Evolutionary conservation across 805 yeast genomes (phyloP), one percentile per base, ranked within the genome.

Genomic region (Candida morakotiae): DNA sequence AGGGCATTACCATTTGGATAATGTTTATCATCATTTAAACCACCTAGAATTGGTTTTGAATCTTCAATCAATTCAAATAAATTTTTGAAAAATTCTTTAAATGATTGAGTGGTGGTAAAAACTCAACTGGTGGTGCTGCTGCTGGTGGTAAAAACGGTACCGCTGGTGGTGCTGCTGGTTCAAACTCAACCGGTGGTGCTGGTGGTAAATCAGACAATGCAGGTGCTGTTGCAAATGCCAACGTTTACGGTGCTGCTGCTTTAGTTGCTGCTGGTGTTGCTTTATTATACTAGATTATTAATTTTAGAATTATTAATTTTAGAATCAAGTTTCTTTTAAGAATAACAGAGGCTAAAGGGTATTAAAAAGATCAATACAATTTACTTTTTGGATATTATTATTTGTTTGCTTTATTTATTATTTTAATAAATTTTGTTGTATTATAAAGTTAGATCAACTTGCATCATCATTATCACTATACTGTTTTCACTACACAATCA

Each of bases 11-110:
- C 40, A 24, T 36, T 30, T 24, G 42, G 37, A 37, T 60, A 62
- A 43, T 62, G 67, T 8, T 41, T 56, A 31, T 53, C 51, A 36
- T 56, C 51, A 37, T 59, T 55, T 23, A 62, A 49, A 1, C 38
- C 34, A 1, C 28, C 41, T 17, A 56, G 37, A 2, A 32, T 15
- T 2, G 68, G 68, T 28, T 47, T 46, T 29, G 49, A 35, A 4
- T 44, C 43, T 10, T 52, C 51, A 27, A 60, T 38, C 9, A 35
- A 6, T 3, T 34, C 34, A 30, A 58, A 41, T 18, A 60, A 37
- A 2, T 46, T 42, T 10, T 29, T 42, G 39, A 62, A 48, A 40
- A 59, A 61, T 5, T 17, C 19, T 10, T 34, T 34, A 29, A 55
- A 52, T 5, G 40, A 29, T 8, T 41, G 34, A 22, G 44, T 32